Percentiles rank a stretch among this genome's conserved stretches.
These are phyloP conservation scores for Excoecaria agallocha DNA, from an alignment of 345 rosid species.

Conservation along the genomic window DNA sequence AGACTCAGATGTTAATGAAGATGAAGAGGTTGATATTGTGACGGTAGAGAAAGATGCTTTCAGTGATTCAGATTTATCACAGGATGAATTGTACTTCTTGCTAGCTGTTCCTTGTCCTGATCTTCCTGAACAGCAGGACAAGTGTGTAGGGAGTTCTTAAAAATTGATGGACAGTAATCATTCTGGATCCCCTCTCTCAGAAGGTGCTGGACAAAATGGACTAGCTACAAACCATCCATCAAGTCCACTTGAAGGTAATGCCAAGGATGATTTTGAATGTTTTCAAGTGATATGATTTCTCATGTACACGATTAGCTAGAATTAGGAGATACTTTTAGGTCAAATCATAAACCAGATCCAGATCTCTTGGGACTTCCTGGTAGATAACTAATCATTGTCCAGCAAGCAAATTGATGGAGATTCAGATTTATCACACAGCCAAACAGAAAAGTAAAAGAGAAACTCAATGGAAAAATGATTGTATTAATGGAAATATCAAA, in stretches of 20 bases:
- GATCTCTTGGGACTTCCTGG: not conserved
- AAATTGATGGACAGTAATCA: slow-evolving; percentile 65
- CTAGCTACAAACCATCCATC: slow-evolving; percentile 51
- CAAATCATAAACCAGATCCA: not conserved
- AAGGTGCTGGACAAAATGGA: slow-evolving; percentile 75
- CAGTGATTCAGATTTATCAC: slow-evolving; percentile 96
- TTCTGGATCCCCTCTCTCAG: slow-evolving; percentile 80
- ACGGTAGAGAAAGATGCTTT: slow-evolving; percentile 75
- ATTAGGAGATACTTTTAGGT: not conserved
- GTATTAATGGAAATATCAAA: too few relatives aligned
- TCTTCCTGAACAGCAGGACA: slow-evolving; percentile 63
- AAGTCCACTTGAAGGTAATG: slow-evolving; percentile 80
- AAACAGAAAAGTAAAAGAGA: not conserved
- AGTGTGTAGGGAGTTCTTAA: slow-evolving; percentile 51
- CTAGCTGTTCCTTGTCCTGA: slow-evolving; percentile 90
- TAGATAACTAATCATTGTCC: too few relatives aligned
- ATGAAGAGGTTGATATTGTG: slow-evolving; percentile 91
- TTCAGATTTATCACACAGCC: too few relatives aligned
- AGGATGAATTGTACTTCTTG: slow-evolving; percentile 88
- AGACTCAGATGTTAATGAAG: slow-evolving; percentile 77
- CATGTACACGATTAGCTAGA: slow-evolving; percentile 9
- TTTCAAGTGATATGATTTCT: not conserved
- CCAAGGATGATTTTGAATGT: not conserved
- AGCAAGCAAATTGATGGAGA: too few relatives aligned
- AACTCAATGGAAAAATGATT: not conserved